Evolutionary conservation across 2,329 filamentous ascomycete genomes (phyloP), one percentile per base, ranked within the genome.

Genomic region (Fusarium mangiferae): DNA sequence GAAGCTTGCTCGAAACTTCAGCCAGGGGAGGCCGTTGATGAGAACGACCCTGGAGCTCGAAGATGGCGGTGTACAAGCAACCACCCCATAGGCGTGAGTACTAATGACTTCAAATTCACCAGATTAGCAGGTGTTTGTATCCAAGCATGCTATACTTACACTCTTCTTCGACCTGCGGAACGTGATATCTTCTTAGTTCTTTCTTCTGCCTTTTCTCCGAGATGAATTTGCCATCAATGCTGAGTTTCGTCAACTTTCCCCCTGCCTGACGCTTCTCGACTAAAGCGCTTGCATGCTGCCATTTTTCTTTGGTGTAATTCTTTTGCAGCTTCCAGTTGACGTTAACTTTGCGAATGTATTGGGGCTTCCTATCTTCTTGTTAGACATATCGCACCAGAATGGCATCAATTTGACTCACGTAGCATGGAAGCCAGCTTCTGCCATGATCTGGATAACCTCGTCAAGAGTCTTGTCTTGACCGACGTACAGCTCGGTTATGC

Each of bases 111-210:
- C 0, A 18, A 26, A 57, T 13, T 5, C 4, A 7, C 17, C 2
- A 2, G 5, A 3, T 57, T 17, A 62, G 35, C 5, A 30, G n/a
- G 18, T 24, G 1, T 20, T 11, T 17, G 3, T 11, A 2, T 17
- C 0, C n/a, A 9, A 3, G 5, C 3, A 15, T 0, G 7, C 2
- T 0, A 1, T 5, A 41, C 66, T 20, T 8, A 58, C 63, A 6
- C 0, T 10, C 7, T 17, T 45, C n/a, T 2, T 35, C 9, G 0
- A 6, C 0, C 0, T 39, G 39, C 0, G 7, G 5, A 8, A 0
- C 5, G 18, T 10, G 9, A 6, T 68, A 68, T 58, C 63, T 52
- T 17, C 14, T 54, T 12, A 46, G 0, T 3, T 48, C 52, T 3
- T 68, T 68, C 1, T 7, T 48, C 0, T 8, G 2, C 46, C 18